A percentile compares a stretch with the other conserved stretches of the same genome.
Conservation (phyloP, 306 rosid species). For the Amphicarpaea edgeworthii region DNA sequence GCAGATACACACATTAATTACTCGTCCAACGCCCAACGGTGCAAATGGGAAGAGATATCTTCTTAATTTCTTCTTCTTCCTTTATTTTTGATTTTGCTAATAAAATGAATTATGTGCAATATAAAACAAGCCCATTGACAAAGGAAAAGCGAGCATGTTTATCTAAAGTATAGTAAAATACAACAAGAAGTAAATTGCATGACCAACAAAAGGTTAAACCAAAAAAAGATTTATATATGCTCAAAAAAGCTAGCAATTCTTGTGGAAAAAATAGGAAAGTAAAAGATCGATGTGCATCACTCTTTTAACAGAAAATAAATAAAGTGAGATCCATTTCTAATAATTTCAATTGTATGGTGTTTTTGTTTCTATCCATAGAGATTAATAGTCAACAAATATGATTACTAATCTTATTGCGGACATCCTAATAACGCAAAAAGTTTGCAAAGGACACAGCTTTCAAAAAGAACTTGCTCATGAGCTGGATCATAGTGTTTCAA, state of each 20-base stretch:
- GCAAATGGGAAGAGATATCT: background rate
- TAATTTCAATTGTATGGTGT: conserved; percentile 27
- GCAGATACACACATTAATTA: too few relatives aligned
- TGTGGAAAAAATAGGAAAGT: conserved; percentile 62
- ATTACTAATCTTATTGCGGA: conserved; percentile 55
- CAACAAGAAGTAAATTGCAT: conserved; percentile 41
- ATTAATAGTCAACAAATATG: conserved; percentile 79
- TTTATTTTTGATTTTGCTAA: background rate
- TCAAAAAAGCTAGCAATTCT: conserved; percentile 64
- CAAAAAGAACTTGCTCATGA: conserved; percentile 49
- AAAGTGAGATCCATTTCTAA: conserved; percentile 51
- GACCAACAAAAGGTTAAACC: conserved; percentile 43
- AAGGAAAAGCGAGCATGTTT: conserved; percentile 25
- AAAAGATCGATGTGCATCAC: conserved; percentile 49
- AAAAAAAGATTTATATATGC: conserved; percentile 57
- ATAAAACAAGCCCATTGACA: conserved; percentile 13
- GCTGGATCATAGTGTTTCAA: conserved; percentile 47
- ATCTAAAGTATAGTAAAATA: conserved; percentile 52
- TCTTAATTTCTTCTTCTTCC: background rate
- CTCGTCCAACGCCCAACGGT: too few relatives aligned
- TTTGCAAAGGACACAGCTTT: conserved; percentile 44
- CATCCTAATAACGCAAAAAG: conserved; percentile 52
- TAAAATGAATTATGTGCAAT: background rate
- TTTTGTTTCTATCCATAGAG: conserved; percentile 38
- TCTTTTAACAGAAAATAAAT: conserved; percentile 37